Percentiles rank a stretch among this genome's conserved stretches.
These are phyloP conservation scores for Sarcodon aspratus DNA, from an alignment of 768 basidiomycete genomes.

Conservation along the genomic window DNA sequence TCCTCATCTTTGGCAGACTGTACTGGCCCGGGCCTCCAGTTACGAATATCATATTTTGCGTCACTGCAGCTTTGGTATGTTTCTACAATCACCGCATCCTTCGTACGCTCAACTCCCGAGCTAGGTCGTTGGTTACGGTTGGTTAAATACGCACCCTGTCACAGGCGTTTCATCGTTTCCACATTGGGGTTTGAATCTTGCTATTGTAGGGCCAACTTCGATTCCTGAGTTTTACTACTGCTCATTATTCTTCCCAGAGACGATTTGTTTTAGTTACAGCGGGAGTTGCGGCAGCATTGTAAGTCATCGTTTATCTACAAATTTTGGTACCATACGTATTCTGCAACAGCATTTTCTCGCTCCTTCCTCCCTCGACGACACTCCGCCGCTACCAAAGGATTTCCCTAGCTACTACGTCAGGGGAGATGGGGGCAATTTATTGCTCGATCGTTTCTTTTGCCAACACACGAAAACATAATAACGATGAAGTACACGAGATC, in stretches of 20 bases:
- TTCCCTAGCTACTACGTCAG: constrained; percentile 54
- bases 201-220: constrained; percentile 40
- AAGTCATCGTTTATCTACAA: constrained; percentile 15
- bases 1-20: constrained; percentile 58
- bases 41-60: constrained; percentile 59
- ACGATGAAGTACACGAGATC: constrained; percentile 42
- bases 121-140: constrained; percentile 67
- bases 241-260: constrained; percentile 23
- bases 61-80: constrained; percentile 49
- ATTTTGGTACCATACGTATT: constrained; percentile 1
- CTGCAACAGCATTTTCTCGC: constrained; percentile 45
- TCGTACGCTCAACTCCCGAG: background rate
- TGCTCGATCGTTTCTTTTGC: constrained; percentile 71
- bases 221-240: background rate
- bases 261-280: constrained; percentile 59
- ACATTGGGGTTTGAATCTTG: constrained; percentile 53
- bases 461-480: constrained; percentile 32
- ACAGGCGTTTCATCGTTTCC: constrained; percentile 27
- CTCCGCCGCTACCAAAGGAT: constrained; percentile 64
- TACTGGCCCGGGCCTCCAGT: constrained; percentile 68
- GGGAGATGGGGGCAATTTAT: constrained; percentile 59
- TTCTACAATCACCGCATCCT: background rate
- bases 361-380: constrained; percentile 65
- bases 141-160: constrained; percentile 41
- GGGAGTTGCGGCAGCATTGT: constrained; percentile 76